Conservation (phyloP, 495 filamentous ascomycete species). For the Lepidopterella palustris region DNA sequence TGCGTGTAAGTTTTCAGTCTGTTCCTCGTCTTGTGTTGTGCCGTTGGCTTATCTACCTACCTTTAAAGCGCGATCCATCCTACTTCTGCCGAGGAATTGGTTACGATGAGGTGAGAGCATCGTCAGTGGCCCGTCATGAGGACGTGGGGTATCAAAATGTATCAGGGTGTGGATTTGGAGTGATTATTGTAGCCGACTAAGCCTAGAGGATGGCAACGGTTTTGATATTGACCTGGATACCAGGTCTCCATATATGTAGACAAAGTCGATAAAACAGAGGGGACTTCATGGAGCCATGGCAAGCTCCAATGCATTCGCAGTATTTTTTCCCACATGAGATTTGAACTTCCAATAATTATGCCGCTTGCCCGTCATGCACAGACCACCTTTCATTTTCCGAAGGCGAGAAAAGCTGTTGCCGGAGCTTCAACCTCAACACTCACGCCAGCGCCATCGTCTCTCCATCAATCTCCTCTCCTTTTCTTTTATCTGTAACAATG, state of each 20-base stretch:
- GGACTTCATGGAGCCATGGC: no score
- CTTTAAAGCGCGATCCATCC: conserved; percentile 22
- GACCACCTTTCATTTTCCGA: background rate
- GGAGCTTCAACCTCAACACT: conserved; percentile 10
- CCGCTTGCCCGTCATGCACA: conserved; percentile 2
- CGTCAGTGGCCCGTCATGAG: background rate
- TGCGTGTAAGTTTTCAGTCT: conserved; percentile 16
- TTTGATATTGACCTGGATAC: no score
- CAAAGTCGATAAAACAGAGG: no score
- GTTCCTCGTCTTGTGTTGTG: background rate
- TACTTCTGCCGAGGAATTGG: conserved; percentile 26
- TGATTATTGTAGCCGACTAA: no score
- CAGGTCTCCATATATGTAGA: no score
- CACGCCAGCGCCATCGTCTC: conserved; percentile 7
- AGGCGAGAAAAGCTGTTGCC: conserved; percentile 7
- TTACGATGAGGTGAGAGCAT: conserved; percentile 19
- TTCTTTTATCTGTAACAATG: conserved; percentile 32
- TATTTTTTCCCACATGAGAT: no score
- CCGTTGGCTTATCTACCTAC: background rate
- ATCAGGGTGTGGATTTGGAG: no score
- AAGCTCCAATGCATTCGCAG: no score
- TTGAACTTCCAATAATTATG: no score
- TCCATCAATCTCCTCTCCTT: conserved; percentile 20
- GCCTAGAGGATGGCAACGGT: no score
- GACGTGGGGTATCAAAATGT: background rate